Percentiles rank a stretch among this genome's conserved stretches.
These are phyloP conservation scores for Ophiocytium majus DNA, from an alignment of 352 stramenopile species.

Conservation along the genomic window DNA sequence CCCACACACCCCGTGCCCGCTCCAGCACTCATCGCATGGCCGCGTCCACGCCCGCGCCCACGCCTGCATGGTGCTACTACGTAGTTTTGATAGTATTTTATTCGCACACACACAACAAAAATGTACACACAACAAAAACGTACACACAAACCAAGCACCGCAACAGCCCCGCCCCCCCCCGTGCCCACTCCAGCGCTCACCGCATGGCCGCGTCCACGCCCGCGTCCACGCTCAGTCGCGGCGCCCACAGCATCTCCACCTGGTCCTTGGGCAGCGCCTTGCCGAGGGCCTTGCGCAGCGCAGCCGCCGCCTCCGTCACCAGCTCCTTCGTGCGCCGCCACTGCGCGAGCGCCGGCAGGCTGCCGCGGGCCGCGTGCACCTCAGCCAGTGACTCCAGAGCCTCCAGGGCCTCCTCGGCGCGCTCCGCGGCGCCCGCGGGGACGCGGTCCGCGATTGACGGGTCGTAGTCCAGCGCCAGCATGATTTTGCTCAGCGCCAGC, in stretches of 20 bases:
- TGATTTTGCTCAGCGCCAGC: neutral
- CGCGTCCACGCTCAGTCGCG: neutral
- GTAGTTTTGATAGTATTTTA: no score
- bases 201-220: neutral
- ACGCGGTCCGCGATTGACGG: neutral
- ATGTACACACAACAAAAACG: no score
- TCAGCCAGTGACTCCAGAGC: neutral
- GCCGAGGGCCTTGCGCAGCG: neutral
- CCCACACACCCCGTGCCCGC: no score
- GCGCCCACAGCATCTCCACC: neutral
- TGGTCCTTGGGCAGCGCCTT: neutral
- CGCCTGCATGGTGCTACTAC: no score
- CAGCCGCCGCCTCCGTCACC: neutral
- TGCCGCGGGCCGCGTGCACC: neutral
- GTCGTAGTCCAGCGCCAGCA: neutral
- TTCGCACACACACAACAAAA: no score
- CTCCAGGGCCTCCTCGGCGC: neutral
- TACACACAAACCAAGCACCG: no score
- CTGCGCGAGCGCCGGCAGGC: neutral
- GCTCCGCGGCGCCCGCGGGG: neutral
- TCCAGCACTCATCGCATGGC: no score
- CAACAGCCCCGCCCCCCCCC: no score
- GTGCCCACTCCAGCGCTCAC: no score
- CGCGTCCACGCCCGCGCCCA: no score
- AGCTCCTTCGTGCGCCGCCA: neutral